A percentile compares a stretch with the other conserved stretches of the same genome.
Evolutionary conservation across 345 rosid species (phyloP).

Genomic region (Litchi chinensis): DNA sequence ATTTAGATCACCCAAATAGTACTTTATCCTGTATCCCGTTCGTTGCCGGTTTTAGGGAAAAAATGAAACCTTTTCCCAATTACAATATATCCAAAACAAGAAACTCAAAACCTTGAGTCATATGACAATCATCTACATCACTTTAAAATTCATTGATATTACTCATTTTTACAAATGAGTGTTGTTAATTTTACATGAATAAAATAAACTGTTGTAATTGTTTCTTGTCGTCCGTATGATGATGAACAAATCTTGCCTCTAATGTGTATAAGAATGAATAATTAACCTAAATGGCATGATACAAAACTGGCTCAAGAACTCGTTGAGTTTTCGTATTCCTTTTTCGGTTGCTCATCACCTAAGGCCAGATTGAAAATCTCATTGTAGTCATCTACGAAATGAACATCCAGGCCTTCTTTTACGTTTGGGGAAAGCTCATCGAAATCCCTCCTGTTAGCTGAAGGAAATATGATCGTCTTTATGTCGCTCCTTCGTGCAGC

Average conservation of each 20-base stretch:
- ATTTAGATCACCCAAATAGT: too few species aligned
- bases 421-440: slow-evolving; percentile 89
- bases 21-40: too few species aligned
- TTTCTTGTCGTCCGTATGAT: neutral
- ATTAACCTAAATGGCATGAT: slow-evolving; percentile 7
- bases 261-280: neutral
- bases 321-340: slow-evolving; percentile 20
- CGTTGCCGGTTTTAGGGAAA: too few species aligned
- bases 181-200: neutral
- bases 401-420: slow-evolving; percentile 91
- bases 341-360: slow-evolving; percentile 31
- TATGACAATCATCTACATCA: neutral
- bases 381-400: slow-evolving; percentile 77
- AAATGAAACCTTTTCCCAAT: too few species aligned
- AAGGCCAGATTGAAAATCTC: slow-evolving; percentile 75
- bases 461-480: slow-evolving; percentile 85
- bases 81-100: neutral
- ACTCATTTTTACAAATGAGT: neutral
- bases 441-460: slow-evolving; percentile 87
- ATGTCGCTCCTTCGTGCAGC: slow-evolving; percentile 91
- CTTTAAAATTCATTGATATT: neutral
- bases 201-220: neutral
- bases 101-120: neutral
- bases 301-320: slow-evolving; percentile 22
- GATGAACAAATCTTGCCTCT: slow-evolving; percentile 12